Base-by-base conservation (phyloP, 176 grass and related monocot genomes). In the Aegilops bicornis region DNA sequence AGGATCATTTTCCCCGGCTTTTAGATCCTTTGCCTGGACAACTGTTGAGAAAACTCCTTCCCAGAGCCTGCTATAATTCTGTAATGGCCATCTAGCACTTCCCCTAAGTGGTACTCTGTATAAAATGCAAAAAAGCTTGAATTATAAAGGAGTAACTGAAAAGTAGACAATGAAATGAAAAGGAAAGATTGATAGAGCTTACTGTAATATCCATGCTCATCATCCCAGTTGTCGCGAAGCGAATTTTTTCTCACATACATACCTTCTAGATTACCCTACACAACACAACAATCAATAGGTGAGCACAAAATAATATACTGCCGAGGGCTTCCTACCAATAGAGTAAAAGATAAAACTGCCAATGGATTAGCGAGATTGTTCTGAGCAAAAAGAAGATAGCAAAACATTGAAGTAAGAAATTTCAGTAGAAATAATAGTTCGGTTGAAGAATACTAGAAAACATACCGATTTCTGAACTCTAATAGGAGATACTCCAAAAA, bases 211-310 rank as follows among this genome's bases (percentile, higher is more conserved):
- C 97, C 94, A 76, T 76, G 39, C 37, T 99, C 94, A 90, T 99
- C 97, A 83, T 99, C 97, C 97, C 97, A 99, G 84, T 97, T 99
- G 80, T 99, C 97, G 70, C 91, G 85, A n/a, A n/a, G n/a, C n/a
- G 14, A 87, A 72, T 78, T 94, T 87, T 77, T 86, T 60, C 92
- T 90, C 24, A 90, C 81, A 40, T 67, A 83, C 56, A 94, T 54
- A 36, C 80, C 85, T 27, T 96, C 92, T 75, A 79, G 87, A 56
- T 99, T 96, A 58, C 87, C 90, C 97, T 99, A 64, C 47, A 84
- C 50, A 84, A 33, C 14, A 69, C 15, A 50, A 76, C 24, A 10
- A 76, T 50, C 42, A 29, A 48, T 50, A 50, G 24, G 42, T 50
- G 43, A 50, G 27, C 45, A 76, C 2, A 76, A 20, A 31, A 75